These are phyloP conservation scores for Elaeagnus macrophylla DNA, from an alignment of 306 rosid species.

Conservation along the genomic window DNA sequence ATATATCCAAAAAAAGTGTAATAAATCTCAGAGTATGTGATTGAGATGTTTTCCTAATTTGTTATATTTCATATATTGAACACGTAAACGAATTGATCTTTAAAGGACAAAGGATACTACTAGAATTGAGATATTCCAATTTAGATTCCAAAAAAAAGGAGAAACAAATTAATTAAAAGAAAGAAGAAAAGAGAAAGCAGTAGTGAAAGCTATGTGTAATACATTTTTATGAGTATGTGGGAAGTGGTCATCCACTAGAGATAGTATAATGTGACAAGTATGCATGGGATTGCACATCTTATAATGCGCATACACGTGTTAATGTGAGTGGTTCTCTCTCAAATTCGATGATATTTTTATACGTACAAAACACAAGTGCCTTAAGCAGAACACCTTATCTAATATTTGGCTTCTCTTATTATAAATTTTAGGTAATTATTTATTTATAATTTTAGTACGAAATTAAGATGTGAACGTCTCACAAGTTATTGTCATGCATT, in stretches of 20 bases:
- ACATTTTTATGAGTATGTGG: conserved; percentile 15
- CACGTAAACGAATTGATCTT: too few relatives aligned
- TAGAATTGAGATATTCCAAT: conserved; percentile 19
- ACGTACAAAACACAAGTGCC: conserved; percentile 9
- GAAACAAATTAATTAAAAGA: conserved; percentile 17
- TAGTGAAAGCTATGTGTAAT: background rate
- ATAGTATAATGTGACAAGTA: conserved; percentile 8
- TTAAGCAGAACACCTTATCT: conserved; percentile 29
- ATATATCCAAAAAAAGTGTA: too few relatives aligned
- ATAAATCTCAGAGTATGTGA: too few relatives aligned
- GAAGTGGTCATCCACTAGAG: conserved; percentile 30
- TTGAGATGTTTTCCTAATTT: too few relatives aligned
- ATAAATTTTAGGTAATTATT: background rate
- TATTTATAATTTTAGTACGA: too few relatives aligned
- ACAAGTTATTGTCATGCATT: too few relatives aligned
- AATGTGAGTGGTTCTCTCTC: conserved; percentile 18
- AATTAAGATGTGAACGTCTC: too few relatives aligned
- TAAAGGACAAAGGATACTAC: conserved; percentile 23
- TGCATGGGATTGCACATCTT: too few relatives aligned
- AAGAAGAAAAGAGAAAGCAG: background rate
- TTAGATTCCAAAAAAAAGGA: conserved; percentile 14
- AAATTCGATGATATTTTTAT: conserved; percentile 29
- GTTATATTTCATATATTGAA: too few relatives aligned
- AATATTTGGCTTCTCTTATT: conserved; percentile 32
- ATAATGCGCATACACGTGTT: conserved; percentile 9